Evolutionary conservation across 306 rosid species (phyloP).

Genomic region (Canavalia gladiata): DNA sequence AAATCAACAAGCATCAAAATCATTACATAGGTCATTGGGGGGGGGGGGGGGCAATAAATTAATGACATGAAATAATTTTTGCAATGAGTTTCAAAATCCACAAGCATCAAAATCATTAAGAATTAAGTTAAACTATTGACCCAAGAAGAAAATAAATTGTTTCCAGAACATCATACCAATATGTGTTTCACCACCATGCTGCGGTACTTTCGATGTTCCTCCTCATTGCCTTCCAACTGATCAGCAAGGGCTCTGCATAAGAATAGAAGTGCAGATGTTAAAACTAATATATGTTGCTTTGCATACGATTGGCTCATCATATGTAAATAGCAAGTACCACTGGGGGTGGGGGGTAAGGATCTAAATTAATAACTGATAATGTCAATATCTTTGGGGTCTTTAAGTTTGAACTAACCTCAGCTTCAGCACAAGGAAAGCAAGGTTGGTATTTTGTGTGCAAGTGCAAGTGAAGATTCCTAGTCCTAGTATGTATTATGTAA

Average conservation of each 20-base stretch:
- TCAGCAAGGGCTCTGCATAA: conserved; percentile 78
- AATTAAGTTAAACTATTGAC: not conserved
- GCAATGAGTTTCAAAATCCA: conserved; percentile 37
- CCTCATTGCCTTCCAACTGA: conserved; percentile 86
- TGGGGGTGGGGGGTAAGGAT: not conserved
- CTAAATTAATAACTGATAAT: conserved; percentile 31
- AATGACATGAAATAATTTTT: conserved; percentile 22
- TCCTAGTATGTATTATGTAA: not conserved
- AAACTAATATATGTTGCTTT: conserved; percentile 12
- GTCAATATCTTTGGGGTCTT: conserved; percentile 24
- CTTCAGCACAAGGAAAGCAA: conserved; percentile 32
- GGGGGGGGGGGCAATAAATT: not conserved
- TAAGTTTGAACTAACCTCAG: conserved; percentile 20
- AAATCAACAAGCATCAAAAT: not conserved
- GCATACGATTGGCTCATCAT: not conserved
- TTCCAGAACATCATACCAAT: conserved; percentile 59
- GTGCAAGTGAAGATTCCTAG: conserved; percentile 22
- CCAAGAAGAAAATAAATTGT: not conserved
- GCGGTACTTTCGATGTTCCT: conserved; percentile 75
- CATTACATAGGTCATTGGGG: not conserved
- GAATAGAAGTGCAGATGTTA: conserved; percentile 24
- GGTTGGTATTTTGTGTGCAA: conserved; percentile 15
- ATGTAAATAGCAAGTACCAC: conserved; percentile 23
- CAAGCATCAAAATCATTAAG: conserved; percentile 11
- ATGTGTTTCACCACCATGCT: conserved; percentile 78